These are phyloP conservation scores for Lodderomyces jiufengensis DNA, from an alignment of 1,139 yeast genomes.

Conservation along the genomic window DNA sequence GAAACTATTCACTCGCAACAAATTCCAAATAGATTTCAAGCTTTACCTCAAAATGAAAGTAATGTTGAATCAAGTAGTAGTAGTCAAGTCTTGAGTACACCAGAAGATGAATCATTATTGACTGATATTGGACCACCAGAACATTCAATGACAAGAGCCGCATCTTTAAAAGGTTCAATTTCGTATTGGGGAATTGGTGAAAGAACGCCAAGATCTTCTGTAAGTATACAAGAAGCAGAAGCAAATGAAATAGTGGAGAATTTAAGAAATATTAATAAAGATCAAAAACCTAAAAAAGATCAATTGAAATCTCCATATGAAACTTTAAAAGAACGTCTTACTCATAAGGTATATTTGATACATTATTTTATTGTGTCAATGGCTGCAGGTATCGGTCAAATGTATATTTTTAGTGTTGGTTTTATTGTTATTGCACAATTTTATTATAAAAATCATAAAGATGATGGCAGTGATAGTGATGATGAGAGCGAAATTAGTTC, in stretches of 20 bases:
- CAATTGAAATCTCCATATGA: constrained; percentile 18
- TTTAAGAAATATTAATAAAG: constrained; percentile 4
- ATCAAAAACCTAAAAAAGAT: neutral
- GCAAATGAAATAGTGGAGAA: constrained; percentile 5
- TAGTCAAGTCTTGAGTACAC: neutral
- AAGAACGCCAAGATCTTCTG: constrained; percentile 24
- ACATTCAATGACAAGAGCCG: constrained; percentile 11
- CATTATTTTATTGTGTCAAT: constrained; percentile 37
- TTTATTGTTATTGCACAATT: constrained; percentile 43
- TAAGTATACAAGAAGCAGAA: constrained; percentile 15
- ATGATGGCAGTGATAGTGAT: constrained; percentile 10
- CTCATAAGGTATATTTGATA: constrained; percentile 25
- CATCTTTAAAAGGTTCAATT: constrained; percentile 32
- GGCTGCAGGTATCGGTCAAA: constrained; percentile 39
- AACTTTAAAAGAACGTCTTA: constrained; percentile 23
- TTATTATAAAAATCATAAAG: constrained; percentile 16
- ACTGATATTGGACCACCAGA: constrained; percentile 9
- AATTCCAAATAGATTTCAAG: constrained; percentile 2
- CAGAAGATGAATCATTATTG: constrained; percentile 11
- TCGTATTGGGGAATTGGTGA: constrained; percentile 35
- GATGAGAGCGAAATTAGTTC: neutral
- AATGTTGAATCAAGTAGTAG: neutral
- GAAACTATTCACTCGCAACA: neutral
- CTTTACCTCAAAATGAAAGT: neutral
- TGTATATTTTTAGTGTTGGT: constrained; percentile 44